These are phyloP conservation scores for Kernera saxatilis DNA, from an alignment of 345 rosid species.

Conservation along the genomic window DNA sequence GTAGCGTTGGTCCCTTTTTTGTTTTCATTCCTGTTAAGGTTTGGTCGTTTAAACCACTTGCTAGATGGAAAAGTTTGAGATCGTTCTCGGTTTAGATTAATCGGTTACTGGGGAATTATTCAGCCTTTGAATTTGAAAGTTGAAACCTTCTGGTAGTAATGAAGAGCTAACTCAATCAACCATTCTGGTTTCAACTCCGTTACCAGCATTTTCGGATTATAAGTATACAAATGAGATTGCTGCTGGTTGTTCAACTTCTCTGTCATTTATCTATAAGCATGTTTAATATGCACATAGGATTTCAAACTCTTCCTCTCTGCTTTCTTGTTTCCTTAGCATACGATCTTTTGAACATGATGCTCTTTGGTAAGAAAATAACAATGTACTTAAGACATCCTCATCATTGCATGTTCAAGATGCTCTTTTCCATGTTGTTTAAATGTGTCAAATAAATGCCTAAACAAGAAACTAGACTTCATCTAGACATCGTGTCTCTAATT, in stretches of 20 bases:
- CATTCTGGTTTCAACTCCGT: slow-evolving; percentile 94
- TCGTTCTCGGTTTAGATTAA: too few relatives aligned
- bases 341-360: slow-evolving; percentile 78
- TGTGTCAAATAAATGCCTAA: slow-evolving; percentile 86
- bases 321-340: slow-evolving; percentile 54
- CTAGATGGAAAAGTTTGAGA: slow-evolving; percentile 83
- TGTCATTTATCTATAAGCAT: neutral
- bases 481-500: slow-evolving; percentile 70
- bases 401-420: neutral
- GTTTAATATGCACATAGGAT: neutral
- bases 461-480: slow-evolving; percentile 32
- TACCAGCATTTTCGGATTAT: slow-evolving; percentile 62
- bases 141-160: slow-evolving; percentile 87
- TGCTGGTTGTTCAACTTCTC: slow-evolving; percentile 51
- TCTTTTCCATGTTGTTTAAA: slow-evolving; percentile 35
- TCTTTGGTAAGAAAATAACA: slow-evolving; percentile 53
- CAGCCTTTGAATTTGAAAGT: too few relatives aligned
- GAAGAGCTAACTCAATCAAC: slow-evolving; percentile 93
- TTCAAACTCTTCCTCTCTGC: slow-evolving; percentile 7
- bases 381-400: neutral
- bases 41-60: slow-evolving; percentile 1
- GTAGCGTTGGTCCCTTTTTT: neutral
- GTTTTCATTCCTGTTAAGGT: neutral
- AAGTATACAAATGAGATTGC: slow-evolving; percentile 71
- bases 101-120: too few relatives aligned